Evolutionary conservation across 495 filamentous ascomycete species (phyloP), one percentile per base, ranked within the genome.

Genomic region (Podospora appendiculata): DNA sequence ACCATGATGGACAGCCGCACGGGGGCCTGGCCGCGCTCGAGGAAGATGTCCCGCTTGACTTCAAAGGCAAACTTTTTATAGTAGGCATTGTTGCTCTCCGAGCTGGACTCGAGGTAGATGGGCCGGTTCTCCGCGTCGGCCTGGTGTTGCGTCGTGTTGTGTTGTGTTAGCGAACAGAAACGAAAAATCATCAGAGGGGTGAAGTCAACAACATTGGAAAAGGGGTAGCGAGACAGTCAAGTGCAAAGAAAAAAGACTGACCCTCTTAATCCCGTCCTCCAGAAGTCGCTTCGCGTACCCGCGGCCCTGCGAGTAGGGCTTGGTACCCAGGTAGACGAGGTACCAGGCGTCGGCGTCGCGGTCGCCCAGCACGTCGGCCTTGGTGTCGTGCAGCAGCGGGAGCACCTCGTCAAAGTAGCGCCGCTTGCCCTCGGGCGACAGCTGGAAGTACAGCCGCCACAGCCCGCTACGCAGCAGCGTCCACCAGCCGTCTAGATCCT

Each of bases 321-420:
- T 83, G 54, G 85, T 87, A 53, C 87, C 88, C 55, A 92, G 69
- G 66, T 89, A 90, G 13, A 90, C 87, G 19, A 92, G 78, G 63
- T 91, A 91, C 65, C 79, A 84, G 59, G 79, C 85, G 56, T 79
- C 75, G 51, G 81, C 65, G 59, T 88, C 82, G 35, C 77, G 71
- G 34, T 77, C 75, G 36, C 82, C 84, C 57, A 92, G 75, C 41
- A 82, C 70, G 48, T 76, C 72, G 44, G 70, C 70, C 69, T 89
- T 90, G 60, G 84, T 83, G 53, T 85, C 70, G 69, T 89, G 84
- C 50, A 92, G 76, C 19, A 88, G 71, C 45, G 88, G 87, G 34
- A 89, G 60, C 65, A 92, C 86, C 66, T 92, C 88, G 47, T 72
- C 68, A 70, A 86, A 89, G 75, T 87, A 88, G 53, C 88, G 83